These are phyloP conservation scores for Prunus dulcis DNA, from an alignment of 306 rosid genomes.

Conservation along the genomic window DNA sequence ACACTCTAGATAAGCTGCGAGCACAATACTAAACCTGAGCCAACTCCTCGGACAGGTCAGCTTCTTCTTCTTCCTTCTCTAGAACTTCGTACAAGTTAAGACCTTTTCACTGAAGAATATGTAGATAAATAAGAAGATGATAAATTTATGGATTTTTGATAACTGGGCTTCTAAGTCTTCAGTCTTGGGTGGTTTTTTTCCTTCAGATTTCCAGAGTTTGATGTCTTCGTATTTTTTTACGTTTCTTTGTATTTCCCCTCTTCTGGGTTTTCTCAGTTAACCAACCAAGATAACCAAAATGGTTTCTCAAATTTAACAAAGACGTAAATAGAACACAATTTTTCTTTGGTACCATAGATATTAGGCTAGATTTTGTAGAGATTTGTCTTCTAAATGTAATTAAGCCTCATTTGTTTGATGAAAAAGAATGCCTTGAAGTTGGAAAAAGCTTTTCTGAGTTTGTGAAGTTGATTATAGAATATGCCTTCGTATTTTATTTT, in stretches of 20 bases:
- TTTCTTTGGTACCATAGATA: not conserved
- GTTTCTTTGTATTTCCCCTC: not conserved
- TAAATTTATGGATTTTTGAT: not conserved
- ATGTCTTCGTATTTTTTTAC: not conserved
- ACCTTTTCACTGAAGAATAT: not conserved
- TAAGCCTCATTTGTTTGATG: not conserved
- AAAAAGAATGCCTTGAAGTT: not conserved
- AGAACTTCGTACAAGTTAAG: not conserved
- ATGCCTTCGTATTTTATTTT: not conserved
- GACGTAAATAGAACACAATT: not conserved
- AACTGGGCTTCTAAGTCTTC: not conserved
- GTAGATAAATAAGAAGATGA: not conserved
- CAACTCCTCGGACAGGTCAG: conserved; percentile 4
- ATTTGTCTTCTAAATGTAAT: not conserved
- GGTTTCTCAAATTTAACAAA: not conserved
- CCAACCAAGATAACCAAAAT: not conserved
- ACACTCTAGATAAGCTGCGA: not conserved
- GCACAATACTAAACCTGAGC: not conserved
- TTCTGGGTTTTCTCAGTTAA: not conserved
- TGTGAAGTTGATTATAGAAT: not conserved
- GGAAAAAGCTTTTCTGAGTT: not conserved
- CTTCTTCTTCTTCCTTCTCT: not conserved
- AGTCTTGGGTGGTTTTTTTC: not conserved
- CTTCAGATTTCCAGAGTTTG: not conserved
- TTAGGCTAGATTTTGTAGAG: not conserved